Evolutionary conservation across 768 basidiomycete genomes (phyloP).

Genomic region (Ephemerocybe angulata): DNA sequence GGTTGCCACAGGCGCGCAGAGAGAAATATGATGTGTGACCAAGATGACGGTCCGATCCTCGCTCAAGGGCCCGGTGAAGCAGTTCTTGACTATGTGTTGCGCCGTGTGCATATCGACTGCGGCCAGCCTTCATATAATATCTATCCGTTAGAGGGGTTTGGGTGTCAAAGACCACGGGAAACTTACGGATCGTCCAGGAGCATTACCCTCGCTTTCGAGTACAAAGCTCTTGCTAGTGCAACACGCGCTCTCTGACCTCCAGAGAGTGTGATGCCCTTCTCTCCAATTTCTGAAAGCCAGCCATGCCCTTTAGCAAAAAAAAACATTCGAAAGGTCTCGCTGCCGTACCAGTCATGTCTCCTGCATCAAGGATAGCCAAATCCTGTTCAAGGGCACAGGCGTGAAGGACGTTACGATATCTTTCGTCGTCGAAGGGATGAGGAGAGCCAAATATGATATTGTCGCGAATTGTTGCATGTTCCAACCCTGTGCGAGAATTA

Average conservation of each 20-base stretch:
- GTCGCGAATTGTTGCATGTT: slow-evolving; percentile 77
- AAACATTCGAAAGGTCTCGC: neutral
- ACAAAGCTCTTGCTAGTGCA: slow-evolving; percentile 75
- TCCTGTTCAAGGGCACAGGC: slow-evolving; percentile 75
- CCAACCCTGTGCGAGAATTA: slow-evolving; percentile 48
- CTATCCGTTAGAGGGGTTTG: neutral
- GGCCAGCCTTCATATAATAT: slow-evolving; percentile 43
- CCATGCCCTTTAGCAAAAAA: neutral
- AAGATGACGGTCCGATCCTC: slow-evolving; percentile 69
- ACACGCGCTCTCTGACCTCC: slow-evolving; percentile 74
- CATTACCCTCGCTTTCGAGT: slow-evolving; percentile 65
- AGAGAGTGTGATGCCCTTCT: slow-evolving; percentile 74
- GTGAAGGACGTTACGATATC: slow-evolving; percentile 66
- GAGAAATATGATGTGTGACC: slow-evolving; percentile 77
- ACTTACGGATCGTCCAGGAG: slow-evolving; percentile 71
- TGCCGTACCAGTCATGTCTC: slow-evolving; percentile 66
- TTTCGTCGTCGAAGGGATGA: slow-evolving; percentile 53
- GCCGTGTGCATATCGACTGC: slow-evolving; percentile 80
- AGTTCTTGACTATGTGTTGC: slow-evolving; percentile 60
- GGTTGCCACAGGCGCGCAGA: slow-evolving; percentile 65
- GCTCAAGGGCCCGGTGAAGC: slow-evolving; percentile 60
- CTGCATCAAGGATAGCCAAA: slow-evolving; percentile 66
- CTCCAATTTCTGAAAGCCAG: slow-evolving; percentile 59
- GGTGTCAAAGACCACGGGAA: neutral
- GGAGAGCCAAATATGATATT: slow-evolving; percentile 74